A percentile compares a stretch with the other conserved stretches of the same genome.
Conservation (phyloP, 306 rosid species). For the Lagenaria siceraria region DNA sequence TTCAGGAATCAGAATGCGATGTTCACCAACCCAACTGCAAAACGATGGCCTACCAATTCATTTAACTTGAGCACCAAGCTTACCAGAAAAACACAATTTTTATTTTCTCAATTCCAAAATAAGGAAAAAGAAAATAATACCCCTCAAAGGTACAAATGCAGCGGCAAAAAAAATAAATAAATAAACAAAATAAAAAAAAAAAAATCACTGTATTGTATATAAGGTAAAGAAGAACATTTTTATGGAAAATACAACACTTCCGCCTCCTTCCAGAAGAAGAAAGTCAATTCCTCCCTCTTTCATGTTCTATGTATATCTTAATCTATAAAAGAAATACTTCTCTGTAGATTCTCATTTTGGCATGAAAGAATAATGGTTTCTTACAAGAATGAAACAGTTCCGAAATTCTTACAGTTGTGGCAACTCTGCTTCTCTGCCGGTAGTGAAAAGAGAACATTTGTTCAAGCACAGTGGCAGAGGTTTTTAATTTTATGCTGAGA, state of each 20-base stretch:
- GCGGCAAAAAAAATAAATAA: neutral
- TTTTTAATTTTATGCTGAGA: neutral
- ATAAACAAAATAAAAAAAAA: too few relatives aligned
- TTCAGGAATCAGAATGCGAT: neutral
- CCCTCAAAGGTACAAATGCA: neutral
- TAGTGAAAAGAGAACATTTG: conserved; percentile 14
- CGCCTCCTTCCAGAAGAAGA: neutral
- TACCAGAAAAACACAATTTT: neutral
- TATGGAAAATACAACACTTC: neutral
- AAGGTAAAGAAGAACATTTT: neutral
- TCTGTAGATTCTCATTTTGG: neutral
- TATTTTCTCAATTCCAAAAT: neutral
- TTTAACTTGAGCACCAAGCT: neutral
- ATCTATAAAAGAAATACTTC: neutral
- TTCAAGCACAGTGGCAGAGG: neutral
- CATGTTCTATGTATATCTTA: conserved; percentile 1
- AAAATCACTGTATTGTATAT: neutral
- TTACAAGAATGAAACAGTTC: neutral
- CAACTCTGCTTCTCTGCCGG: neutral
- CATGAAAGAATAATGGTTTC: neutral
- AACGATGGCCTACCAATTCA: neutral
- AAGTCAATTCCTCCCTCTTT: neutral
- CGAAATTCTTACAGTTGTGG: neutral
- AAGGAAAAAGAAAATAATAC: neutral
- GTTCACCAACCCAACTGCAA: neutral